These are phyloP conservation scores for Taiwanofungus camphoratus DNA, from an alignment of 1,284 basidiomycete species.

Conservation along the genomic window DNA sequence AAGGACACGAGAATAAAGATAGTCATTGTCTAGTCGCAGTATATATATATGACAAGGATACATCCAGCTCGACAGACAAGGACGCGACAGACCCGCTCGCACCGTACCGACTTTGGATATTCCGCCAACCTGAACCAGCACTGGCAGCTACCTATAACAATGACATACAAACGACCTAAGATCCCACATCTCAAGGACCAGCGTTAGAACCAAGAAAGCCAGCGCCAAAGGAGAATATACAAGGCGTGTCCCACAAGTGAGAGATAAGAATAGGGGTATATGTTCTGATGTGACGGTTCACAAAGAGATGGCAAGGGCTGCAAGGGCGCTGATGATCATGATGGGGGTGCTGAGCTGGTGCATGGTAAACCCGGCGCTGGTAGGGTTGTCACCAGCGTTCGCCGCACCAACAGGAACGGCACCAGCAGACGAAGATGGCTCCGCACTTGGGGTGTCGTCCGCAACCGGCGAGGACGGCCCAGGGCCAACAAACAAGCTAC, in stretches of 20 bases:
- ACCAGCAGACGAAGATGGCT: slow-evolving; percentile 16
- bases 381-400: slow-evolving; percentile 39
- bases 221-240: slow-evolving; percentile 9
- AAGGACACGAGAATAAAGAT: too few relatives aligned
- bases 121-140: slow-evolving; percentile 10
- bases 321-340: slow-evolving; percentile 25
- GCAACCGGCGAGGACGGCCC: slow-evolving; percentile 11
- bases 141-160: slow-evolving; percentile 4
- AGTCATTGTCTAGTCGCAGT: slow-evolving; percentile 8
- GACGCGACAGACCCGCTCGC: slow-evolving; percentile 9
- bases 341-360: slow-evolving; percentile 22
- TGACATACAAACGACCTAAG: background rate
- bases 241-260: slow-evolving; percentile 1
- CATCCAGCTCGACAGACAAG: slow-evolving; percentile 9
- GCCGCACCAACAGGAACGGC: slow-evolving; percentile 42
- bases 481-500: slow-evolving; percentile 16
- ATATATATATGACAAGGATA: slow-evolving; percentile 7
- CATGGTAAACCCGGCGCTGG: slow-evolving; percentile 20
- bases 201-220: slow-evolving; percentile 1
- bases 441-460: slow-evolving; percentile 12
- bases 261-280: slow-evolving; percentile 8
- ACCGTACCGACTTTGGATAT: slow-evolving; percentile 4
- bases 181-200: background rate
- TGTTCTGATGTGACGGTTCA: slow-evolving; percentile 8
- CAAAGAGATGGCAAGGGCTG: slow-evolving; percentile 23